These are phyloP conservation scores for Hypoxylon rickii DNA, from an alignment of 495 filamentous ascomycete genomes.

Conservation along the genomic window DNA sequence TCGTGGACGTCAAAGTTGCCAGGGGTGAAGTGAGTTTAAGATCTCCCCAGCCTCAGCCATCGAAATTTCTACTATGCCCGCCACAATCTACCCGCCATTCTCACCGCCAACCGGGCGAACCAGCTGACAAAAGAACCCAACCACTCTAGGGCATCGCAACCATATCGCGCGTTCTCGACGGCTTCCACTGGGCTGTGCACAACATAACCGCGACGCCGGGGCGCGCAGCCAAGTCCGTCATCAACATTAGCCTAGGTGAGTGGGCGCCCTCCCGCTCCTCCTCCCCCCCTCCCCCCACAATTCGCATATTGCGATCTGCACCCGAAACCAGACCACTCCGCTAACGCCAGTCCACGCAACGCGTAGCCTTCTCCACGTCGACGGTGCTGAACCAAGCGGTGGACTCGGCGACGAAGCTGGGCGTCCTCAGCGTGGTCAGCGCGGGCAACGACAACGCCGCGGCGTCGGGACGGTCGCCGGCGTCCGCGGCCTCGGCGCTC, in stretches of 20 bases:
- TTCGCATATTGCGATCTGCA: too few species aligned
- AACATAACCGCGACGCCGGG: slow-evolving; percentile 36
- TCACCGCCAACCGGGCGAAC: too few species aligned
- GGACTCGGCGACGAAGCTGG: slow-evolving; percentile 42
- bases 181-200: slow-evolving; percentile 53
- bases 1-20: slow-evolving; percentile 45
- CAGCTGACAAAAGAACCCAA: background rate
- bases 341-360: too few species aligned
- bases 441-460: slow-evolving; percentile 45
- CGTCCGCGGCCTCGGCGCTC: slow-evolving; percentile 51
- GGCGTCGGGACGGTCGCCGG: slow-evolving; percentile 46
- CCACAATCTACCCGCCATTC: too few species aligned
- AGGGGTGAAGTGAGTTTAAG: slow-evolving; percentile 27
- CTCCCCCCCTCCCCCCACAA: too few species aligned
- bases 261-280: too few species aligned
- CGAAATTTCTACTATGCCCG: too few species aligned
- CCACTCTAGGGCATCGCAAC: slow-evolving; percentile 42
- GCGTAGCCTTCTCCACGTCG: slow-evolving; percentile 10
- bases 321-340: too few species aligned
- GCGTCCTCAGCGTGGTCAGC: slow-evolving; percentile 48
- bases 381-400: slow-evolving; percentile 47
- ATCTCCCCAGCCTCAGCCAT: too few species aligned
- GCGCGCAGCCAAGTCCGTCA: slow-evolving; percentile 42
- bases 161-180: slow-evolving; percentile 50
- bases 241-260: slow-evolving; percentile 55